phyloP scores from a whole-genome alignment of 768 basidiomycete genomes.

The Galerina marginata region DNA sequence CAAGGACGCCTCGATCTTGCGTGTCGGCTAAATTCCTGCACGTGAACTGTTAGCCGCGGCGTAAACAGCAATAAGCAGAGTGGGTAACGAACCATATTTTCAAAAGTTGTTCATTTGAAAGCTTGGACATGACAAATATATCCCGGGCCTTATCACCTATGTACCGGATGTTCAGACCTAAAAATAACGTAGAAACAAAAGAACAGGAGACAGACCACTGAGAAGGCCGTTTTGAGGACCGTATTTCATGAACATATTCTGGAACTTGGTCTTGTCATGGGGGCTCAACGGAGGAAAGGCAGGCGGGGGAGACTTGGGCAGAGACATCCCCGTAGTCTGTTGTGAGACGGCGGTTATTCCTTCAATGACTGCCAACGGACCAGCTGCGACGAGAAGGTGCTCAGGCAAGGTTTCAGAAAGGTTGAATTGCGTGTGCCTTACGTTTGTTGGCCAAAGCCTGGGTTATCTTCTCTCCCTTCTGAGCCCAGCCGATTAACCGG shows the following conservation, averaged over 20 bases:
- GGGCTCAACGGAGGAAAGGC: constrained; percentile 71
- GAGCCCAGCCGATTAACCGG: constrained; percentile 92
- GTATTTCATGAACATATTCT: constrained; percentile 73
- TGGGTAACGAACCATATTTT: constrained; percentile 80
- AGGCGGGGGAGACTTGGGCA: constrained; percentile 67
- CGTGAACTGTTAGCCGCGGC: constrained; percentile 10
- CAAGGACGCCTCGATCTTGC: constrained; percentile 86
- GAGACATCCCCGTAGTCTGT: constrained; percentile 63
- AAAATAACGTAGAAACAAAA: not conserved
- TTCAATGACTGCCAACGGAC: constrained; percentile 82
- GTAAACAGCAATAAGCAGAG: not conserved
- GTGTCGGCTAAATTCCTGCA: constrained; percentile 93
- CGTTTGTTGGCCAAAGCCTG: constrained; percentile 71
- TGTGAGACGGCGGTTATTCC: constrained; percentile 63
- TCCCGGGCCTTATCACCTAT: constrained; percentile 87
- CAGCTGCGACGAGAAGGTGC: constrained; percentile 56
- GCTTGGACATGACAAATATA: constrained; percentile 90
- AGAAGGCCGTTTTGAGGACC: constrained; percentile 80
- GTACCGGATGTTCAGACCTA: not conserved
- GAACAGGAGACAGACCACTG: constrained; percentile 52
- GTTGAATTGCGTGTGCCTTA: constrained; percentile 45
- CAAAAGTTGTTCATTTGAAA: constrained; percentile 84
- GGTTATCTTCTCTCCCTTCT: constrained; percentile 77
- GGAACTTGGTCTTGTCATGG: constrained; percentile 87
- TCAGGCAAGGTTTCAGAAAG: constrained; percentile 16